These are phyloP conservation scores for Crithidia acanthocephali DNA, from an alignment of 208 protist genomes.

Conservation along the genomic window DNA sequence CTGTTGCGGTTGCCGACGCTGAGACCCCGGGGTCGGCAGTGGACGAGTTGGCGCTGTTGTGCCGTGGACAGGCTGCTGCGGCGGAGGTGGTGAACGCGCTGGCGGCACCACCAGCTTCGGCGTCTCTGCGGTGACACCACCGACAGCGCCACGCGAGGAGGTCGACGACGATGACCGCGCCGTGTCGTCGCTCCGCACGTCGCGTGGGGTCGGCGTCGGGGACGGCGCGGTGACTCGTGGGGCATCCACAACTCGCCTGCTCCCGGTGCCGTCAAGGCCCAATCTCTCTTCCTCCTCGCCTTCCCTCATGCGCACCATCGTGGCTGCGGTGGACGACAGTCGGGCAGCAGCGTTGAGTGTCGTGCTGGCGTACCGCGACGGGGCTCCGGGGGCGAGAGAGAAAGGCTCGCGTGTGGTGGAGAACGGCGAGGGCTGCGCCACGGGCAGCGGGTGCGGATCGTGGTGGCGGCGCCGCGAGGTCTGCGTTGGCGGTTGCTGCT, in stretches of 20 bases:
- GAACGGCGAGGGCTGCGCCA: slow-evolving; percentile 8
- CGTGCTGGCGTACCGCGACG: background rate
- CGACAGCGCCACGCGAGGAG: background rate
- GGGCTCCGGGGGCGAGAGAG: background rate
- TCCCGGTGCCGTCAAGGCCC: background rate
- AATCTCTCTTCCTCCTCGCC: background rate
- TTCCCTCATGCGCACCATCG: background rate
- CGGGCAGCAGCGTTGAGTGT: background rate
- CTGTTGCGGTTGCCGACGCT: too few relatives aligned
- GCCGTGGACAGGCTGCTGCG: background rate
- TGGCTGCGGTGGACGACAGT: background rate
- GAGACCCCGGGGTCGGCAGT: too few relatives aligned
- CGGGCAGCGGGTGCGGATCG: background rate
- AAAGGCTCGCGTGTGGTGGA: slow-evolving; percentile 20
- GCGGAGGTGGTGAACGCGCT: background rate
- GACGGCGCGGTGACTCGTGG: slow-evolving; percentile 24
- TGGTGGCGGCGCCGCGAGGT: slow-evolving; percentile 20
- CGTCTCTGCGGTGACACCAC: background rate
- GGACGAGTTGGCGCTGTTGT: too few relatives aligned
- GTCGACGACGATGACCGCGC: background rate
- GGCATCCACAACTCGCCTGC: background rate
- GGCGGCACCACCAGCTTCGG: background rate
- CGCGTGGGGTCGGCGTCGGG: slow-evolving; percentile 24
- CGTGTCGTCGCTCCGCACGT: background rate
- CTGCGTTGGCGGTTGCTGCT: slow-evolving; percentile 24